These are phyloP conservation scores for Albizia julibrissin DNA, from an alignment of 306 rosid genomes.

Conservation along the genomic window DNA sequence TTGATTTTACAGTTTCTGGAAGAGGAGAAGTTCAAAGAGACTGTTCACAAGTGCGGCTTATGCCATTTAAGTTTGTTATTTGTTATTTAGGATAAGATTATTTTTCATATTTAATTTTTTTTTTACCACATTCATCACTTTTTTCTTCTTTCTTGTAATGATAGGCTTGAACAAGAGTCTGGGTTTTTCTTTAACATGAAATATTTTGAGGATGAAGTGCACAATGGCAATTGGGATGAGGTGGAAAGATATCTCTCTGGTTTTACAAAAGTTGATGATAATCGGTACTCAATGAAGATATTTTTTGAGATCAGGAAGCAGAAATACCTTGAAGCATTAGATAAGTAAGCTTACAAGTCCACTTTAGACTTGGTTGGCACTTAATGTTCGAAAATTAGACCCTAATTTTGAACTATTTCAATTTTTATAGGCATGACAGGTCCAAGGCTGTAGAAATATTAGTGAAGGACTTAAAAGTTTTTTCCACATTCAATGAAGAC, in stretches of 20 bases:
- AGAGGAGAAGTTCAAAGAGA: conserved; percentile 98
- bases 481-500: conserved; percentile 89
- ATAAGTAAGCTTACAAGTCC: conserved; percentile 69
- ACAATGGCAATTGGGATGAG: conserved; percentile 97
- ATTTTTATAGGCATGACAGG: conserved; percentile 76
- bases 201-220: conserved; percentile 98
- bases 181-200: conserved; percentile 98
- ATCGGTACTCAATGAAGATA: conserved; percentile 96
- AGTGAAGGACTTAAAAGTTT: conserved; percentile 89
- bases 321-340: conserved; percentile 95
- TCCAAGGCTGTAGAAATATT: conserved; percentile 91
- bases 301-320: conserved; percentile 99
- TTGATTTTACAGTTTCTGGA: conserved; percentile 98
- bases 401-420: conserved; percentile 1
- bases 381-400: conserved; percentile 4
- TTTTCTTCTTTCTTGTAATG: conserved; percentile 2
- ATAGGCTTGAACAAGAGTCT: conserved; percentile 96
- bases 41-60: conserved; percentile 90
- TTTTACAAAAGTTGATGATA: conserved; percentile 96
- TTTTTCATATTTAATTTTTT: conserved; percentile 30
- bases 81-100: conserved; percentile 24
- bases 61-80: conserved; percentile 17
- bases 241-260: conserved; percentile 97
- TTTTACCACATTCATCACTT: conserved; percentile 40
- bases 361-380: conserved; percentile 5